These are phyloP conservation scores for Aspergillus sp. DNA, from an alignment of 2,329 filamentous ascomycete genomes.

Conservation along the genomic window DNA sequence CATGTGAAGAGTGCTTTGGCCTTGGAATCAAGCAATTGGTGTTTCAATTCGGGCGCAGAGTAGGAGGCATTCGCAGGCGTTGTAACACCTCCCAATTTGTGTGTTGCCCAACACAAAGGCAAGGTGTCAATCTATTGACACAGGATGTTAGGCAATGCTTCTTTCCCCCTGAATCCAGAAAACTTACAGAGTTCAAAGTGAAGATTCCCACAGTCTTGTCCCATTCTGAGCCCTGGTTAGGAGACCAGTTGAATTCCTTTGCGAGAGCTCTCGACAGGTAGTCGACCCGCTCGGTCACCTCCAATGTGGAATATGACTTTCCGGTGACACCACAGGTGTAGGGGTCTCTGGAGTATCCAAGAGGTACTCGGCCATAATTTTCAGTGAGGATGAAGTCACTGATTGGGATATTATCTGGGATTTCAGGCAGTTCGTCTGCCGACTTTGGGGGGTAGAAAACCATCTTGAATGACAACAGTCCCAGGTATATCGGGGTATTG, in stretches of 20 bases:
- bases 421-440: slow-evolving; percentile 43
- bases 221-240: slow-evolving; percentile 70
- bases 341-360: slow-evolving; percentile 61
- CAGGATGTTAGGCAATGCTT: background rate
- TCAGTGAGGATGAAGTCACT: slow-evolving; percentile 74
- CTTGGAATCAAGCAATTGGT: slow-evolving; percentile 65
- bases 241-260: slow-evolving; percentile 66
- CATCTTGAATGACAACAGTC: slow-evolving; percentile 32
- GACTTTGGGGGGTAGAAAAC: slow-evolving; percentile 41
- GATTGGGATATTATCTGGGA: slow-evolving; percentile 70
- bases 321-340: slow-evolving; percentile 75
- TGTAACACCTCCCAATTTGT: slow-evolving; percentile 68
- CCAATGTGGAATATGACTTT: slow-evolving; percentile 57
- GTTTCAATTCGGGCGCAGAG: slow-evolving; percentile 63
- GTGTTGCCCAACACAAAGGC: slow-evolving; percentile 67
- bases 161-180: background rate
- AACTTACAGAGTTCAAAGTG: slow-evolving; percentile 69
- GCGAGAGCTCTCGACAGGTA: slow-evolving; percentile 63
- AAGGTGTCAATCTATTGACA: slow-evolving; percentile 64
- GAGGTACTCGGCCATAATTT: slow-evolving; percentile 60
- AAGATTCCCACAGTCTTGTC: slow-evolving; percentile 75
- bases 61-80: slow-evolving; percentile 74
- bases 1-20: slow-evolving; percentile 71
- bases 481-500: background rate
- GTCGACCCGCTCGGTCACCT: slow-evolving; percentile 64